phyloP scores from a whole-genome alignment of 2,329 filamentous ascomycete genomes.

The Plenodomus tracheiphilus region DNA sequence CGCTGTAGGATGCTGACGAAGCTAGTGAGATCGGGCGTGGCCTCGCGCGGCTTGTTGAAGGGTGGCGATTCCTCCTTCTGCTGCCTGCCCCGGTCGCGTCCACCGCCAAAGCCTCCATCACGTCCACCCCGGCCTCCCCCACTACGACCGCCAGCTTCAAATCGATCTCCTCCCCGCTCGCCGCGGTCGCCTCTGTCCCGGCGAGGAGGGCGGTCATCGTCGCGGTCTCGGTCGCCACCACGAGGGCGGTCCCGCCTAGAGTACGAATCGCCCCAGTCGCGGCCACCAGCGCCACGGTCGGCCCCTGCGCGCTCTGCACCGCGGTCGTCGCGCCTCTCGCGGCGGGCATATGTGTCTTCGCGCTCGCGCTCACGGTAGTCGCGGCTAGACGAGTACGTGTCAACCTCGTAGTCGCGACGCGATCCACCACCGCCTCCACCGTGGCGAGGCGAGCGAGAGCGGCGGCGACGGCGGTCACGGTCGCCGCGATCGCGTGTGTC shows the following conservation, averaged over 20 bases:
- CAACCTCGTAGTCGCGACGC: constrained; percentile 72
- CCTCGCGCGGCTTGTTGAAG: constrained; percentile 84
- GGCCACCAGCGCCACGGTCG: constrained; percentile 49
- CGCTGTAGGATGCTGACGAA: constrained; percentile 80
- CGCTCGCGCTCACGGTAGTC: constrained; percentile 91
- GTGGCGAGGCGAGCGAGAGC: constrained; percentile 85
- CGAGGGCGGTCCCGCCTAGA: constrained; percentile 40
- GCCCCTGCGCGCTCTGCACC: constrained; percentile 4
- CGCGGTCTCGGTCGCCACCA: constrained; percentile 31
- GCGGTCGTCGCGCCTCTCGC: constrained; percentile 58
- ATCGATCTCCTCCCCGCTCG: constrained; percentile 54
- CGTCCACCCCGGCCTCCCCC: constrained; percentile 27
- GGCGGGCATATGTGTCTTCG: constrained; percentile 83
- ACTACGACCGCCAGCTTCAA: constrained; percentile 42
- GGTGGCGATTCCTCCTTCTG: constrained; percentile 76
- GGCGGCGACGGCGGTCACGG: constrained; percentile 59
- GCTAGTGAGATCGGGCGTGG: constrained; percentile 91
- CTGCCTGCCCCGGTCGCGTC: constrained; percentile 57
- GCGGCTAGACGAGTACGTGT: constrained; percentile 90
- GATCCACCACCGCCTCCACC: constrained; percentile 53
- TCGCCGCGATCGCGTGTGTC: constrained; percentile 30
- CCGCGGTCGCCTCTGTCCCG: constrained; percentile 49
- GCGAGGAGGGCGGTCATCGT: constrained; percentile 40
- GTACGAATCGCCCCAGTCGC: constrained; percentile 62
- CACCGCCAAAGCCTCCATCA: constrained; percentile 36